Percentiles rank a stretch among this genome's conserved stretches.
Conservation (phyloP, 148 eudicot species). For the Spergularia bocconei region DNA sequence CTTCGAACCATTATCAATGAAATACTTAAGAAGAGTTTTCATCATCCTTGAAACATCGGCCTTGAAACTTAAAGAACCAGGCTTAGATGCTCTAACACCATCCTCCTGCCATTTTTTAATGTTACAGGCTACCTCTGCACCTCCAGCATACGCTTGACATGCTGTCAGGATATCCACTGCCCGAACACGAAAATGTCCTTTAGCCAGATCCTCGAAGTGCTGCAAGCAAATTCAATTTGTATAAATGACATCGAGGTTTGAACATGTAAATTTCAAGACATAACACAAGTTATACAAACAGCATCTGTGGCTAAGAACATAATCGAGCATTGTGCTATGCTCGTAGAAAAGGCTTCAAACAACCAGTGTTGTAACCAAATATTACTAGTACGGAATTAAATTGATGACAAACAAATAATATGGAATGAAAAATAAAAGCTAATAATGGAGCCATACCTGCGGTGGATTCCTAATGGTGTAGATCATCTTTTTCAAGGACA, state of each 20-base stretch:
- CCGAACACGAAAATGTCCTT: conserved; percentile 55
- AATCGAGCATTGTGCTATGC: neutral
- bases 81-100: conserved; percentile 23
- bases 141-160: conserved; percentile 61
- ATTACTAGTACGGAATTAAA: neutral
- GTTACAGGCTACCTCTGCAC: conserved; percentile 56
- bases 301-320: too few relatives aligned
- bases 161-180: conserved; percentile 63
- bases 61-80: conserved; percentile 37
- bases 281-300: neutral
- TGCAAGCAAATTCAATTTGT: conserved; percentile 34
- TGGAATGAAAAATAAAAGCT: neutral
- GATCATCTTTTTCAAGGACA: conserved; percentile 68
- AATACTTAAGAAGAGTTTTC: conserved; percentile 38
- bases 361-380: neutral
- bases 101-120: conserved; percentile 32
- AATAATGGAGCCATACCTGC: conserved; percentile 42
- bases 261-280: neutral
- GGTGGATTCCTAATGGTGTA: conserved; percentile 69
- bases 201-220: conserved; percentile 73
- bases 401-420: neutral
- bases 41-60: conserved; percentile 36
- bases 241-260: neutral
- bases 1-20: conserved; percentile 48
- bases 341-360: neutral